Evolutionary conservation across 768 basidiomycete species (phyloP).

Genomic region (Clathrus columnatus): DNA sequence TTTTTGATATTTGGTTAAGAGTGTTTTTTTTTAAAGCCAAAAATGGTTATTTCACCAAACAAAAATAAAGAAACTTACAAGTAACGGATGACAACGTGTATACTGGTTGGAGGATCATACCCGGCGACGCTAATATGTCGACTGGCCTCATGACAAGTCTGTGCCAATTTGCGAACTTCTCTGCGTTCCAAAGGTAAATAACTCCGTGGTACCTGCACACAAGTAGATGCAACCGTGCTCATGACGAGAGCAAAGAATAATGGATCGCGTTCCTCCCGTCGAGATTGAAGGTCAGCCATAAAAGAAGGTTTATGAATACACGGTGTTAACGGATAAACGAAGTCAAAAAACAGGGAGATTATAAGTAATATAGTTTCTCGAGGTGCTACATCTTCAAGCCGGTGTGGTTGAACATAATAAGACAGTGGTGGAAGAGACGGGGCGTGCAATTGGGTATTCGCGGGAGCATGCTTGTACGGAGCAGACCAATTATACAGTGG

Average conservation of each 20-base stretch:
- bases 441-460: constrained; percentile 23
- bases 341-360: constrained; percentile 86
- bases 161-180: constrained; percentile 74
- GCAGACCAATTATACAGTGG: constrained; percentile 58
- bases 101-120: constrained; percentile 77
- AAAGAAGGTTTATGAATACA: constrained; percentile 88
- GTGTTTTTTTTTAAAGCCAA: constrained; percentile 1
- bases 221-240: constrained; percentile 78
- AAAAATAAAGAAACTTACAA: constrained; percentile 45
- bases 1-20: not conserved
- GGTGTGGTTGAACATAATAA: constrained; percentile 63
- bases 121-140: constrained; percentile 70
- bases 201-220: constrained; percentile 81
- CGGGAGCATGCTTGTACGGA: constrained; percentile 44
- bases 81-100: constrained; percentile 81
- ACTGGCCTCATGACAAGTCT: constrained; percentile 76
- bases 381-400: constrained; percentile 75
- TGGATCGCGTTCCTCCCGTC: constrained; percentile 78
- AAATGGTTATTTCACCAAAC: not conserved
- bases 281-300: constrained; percentile 77
- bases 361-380: constrained; percentile 75
- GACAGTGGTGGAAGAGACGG: constrained; percentile 50
- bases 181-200: constrained; percentile 83
- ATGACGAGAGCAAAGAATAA: constrained; percentile 88
- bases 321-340: constrained; percentile 85